These are phyloP conservation scores for Polytolypa hystricis DNA, from an alignment of 2,329 filamentous ascomycete species.

Conservation along the genomic window DNA sequence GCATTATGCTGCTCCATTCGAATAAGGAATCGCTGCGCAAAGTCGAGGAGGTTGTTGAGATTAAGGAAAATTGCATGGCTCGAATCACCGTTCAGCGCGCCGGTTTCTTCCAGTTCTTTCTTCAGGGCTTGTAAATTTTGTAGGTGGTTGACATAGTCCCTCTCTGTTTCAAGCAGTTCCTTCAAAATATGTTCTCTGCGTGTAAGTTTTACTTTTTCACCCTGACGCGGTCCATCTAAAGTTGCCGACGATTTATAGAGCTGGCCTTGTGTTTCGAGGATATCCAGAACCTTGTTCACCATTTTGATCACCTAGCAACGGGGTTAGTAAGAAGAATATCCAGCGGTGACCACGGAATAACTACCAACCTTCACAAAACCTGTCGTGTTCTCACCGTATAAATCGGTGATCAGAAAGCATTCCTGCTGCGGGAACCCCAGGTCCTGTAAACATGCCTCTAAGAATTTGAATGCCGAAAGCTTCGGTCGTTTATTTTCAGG, in stretches of 20 bases:
- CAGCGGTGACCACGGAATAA: neutral
- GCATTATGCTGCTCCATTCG: constrained; percentile 92
- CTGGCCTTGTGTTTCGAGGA: constrained; percentile 66
- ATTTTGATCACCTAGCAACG: constrained; percentile 64
- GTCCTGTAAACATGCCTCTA: constrained; percentile 77
- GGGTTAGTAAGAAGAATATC: neutral
- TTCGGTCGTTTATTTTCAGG: constrained; percentile 70
- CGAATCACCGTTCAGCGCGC: constrained; percentile 75
- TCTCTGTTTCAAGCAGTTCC: constrained; percentile 87
- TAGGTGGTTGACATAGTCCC: constrained; percentile 94
- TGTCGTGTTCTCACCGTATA: constrained; percentile 89
- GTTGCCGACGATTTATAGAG: constrained; percentile 52
- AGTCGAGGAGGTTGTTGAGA: constrained; percentile 86
- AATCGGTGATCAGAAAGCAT: constrained; percentile 82
- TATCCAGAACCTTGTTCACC: constrained; percentile 83
- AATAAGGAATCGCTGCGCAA: constrained; percentile 89
- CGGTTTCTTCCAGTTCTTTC: constrained; percentile 76
- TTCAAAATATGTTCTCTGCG: constrained; percentile 81
- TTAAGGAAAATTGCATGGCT: constrained; percentile 96
- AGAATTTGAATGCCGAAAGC: constrained; percentile 81
- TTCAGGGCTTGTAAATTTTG: constrained; percentile 90
- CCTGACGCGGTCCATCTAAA: constrained; percentile 39
- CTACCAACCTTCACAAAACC: constrained; percentile 79
- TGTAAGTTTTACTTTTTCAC: constrained; percentile 45
- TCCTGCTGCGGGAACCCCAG: constrained; percentile 68